phyloP scores from a whole-genome alignment of 495 filamentous ascomycete genomes.

The Penicillium silybi region DNA sequence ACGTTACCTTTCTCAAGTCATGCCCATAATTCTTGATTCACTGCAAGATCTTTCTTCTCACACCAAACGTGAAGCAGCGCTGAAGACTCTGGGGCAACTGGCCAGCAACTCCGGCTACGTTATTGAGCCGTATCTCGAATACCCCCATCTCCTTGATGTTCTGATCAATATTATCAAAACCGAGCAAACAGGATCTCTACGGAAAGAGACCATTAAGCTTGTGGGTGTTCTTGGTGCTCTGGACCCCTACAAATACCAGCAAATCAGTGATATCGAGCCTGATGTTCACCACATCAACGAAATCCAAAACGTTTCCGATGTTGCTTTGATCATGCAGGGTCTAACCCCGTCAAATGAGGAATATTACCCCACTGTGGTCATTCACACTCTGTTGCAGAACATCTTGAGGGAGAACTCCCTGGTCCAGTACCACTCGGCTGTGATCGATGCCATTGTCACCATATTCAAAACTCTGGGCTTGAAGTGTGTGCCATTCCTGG shows the following conservation, averaged over 20 bases:
- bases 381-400: slow-evolving; percentile 82
- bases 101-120: slow-evolving; percentile 96
- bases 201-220: slow-evolving; percentile 92
- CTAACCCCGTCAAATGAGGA: slow-evolving; percentile 97
- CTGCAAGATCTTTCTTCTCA: slow-evolving; percentile 89
- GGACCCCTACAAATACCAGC: slow-evolving; percentile 93
- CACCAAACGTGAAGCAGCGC: slow-evolving; percentile 81
- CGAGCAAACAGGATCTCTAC: slow-evolving; percentile 74
- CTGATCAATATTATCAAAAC: slow-evolving; percentile 91
- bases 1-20: slow-evolving; percentile 78
- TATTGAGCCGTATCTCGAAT: slow-evolving; percentile 92
- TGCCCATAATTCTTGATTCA: slow-evolving; percentile 90
- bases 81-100: slow-evolving; percentile 86
- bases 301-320: slow-evolving; percentile 74
- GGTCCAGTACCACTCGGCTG: slow-evolving; percentile 81
- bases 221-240: slow-evolving; percentile 95
- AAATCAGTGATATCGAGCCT: slow-evolving; percentile 46
- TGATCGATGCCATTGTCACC: slow-evolving; percentile 98
- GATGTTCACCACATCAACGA: slow-evolving; percentile 52
- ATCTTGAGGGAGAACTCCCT: slow-evolving; percentile 88
- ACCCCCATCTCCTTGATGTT: slow-evolving; percentile 86
- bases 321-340: slow-evolving; percentile 94
- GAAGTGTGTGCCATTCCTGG: slow-evolving; percentile 91
- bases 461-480: slow-evolving; percentile 94
- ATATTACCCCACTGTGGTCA: slow-evolving; percentile 96